A percentile compares a stretch with the other conserved stretches of the same genome.
Evolutionary conservation across 2,329 filamentous ascomycete genomes (phyloP).

Genomic region (Achaetomium macrosporum): DNA sequence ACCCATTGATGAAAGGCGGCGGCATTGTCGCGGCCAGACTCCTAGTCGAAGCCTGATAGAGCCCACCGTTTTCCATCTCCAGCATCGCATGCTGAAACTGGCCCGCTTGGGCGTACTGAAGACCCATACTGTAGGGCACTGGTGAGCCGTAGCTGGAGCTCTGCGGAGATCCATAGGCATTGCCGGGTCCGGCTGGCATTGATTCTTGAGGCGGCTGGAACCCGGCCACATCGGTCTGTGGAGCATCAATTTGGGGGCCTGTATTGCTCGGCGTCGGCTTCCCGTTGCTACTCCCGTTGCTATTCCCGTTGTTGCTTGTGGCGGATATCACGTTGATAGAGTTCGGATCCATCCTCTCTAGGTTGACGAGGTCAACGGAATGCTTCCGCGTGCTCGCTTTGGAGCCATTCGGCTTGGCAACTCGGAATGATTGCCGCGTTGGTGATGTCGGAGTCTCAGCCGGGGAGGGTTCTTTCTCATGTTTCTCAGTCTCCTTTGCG

Average conservation of each 20-base stretch:
- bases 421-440: constrained; percentile 36
- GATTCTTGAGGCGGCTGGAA: constrained; percentile 7
- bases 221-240: constrained; percentile 1
- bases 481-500: constrained; percentile 17
- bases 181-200: constrained; percentile 8
- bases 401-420: constrained; percentile 38
- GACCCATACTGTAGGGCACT: constrained; percentile 15
- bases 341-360: constrained; percentile 49
- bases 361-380: constrained; percentile 43
- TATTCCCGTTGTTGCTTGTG: constrained; percentile 20
- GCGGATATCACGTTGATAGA: constrained; percentile 44
- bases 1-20: constrained; percentile 11
- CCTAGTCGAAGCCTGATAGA: constrained; percentile 43
- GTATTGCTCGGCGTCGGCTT: constrained; percentile 21
- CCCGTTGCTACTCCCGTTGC: constrained; percentile 22
- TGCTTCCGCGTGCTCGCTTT: constrained; percentile 39
- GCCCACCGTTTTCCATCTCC: constrained; percentile 17
- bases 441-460: constrained; percentile 33
- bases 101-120: constrained; percentile 13
- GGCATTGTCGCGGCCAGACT: constrained; percentile 9
- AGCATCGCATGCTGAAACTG: constrained; percentile 12
- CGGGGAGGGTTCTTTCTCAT: constrained; percentile 21
- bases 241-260: not conserved
- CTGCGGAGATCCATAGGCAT: constrained; percentile 8
- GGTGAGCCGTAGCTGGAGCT: constrained; percentile 11